Percentiles rank a stretch among this genome's conserved stretches.
phyloP scores from a whole-genome alignment of 1,139 yeast species.

The Pichia sp. region DNA sequence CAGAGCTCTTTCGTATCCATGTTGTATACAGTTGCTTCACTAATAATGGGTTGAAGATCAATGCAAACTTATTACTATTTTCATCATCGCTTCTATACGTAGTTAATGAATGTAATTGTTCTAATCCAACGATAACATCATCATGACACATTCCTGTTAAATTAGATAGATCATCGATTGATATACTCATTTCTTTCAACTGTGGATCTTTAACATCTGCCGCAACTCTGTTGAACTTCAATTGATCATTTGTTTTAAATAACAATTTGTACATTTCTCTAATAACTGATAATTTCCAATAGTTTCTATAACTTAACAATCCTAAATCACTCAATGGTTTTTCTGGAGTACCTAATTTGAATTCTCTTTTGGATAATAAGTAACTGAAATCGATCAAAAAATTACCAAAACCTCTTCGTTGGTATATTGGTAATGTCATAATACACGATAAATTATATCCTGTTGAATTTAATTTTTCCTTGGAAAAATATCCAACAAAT shows the following conservation, averaged over 20 bases:
- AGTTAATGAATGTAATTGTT: conserved; percentile 51
- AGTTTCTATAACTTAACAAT: conserved; percentile 87
- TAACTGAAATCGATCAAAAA: conserved; percentile 90
- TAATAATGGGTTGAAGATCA: conserved; percentile 48
- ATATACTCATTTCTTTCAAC: conserved; percentile 30
- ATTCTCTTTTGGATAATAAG: conserved; percentile 82
- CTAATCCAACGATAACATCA: conserved; percentile 86
- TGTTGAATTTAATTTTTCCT: conserved; percentile 95
- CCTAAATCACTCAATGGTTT: conserved; percentile 97
- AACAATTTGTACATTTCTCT: conserved; percentile 35
- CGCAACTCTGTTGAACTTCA: neutral
- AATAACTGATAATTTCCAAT: conserved; percentile 76
- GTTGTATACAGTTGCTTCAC: conserved; percentile 45
- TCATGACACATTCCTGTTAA: conserved; percentile 85
- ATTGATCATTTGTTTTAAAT: neutral
- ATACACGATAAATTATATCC: conserved; percentile 98
- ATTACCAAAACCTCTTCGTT: conserved; percentile 92
- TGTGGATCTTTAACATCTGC: neutral
- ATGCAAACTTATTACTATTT: conserved; percentile 42
- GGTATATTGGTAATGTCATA: conserved; percentile 92
- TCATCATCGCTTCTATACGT: conserved; percentile 32
- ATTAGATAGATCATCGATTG: conserved; percentile 61
- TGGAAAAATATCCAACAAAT: conserved; percentile 92
- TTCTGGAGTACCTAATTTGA: conserved; percentile 94
- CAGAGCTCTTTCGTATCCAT: conserved; percentile 60